Evolutionary conservation across 768 basidiomycete genomes (phyloP).

Genomic region (Rickenella mellea): DNA sequence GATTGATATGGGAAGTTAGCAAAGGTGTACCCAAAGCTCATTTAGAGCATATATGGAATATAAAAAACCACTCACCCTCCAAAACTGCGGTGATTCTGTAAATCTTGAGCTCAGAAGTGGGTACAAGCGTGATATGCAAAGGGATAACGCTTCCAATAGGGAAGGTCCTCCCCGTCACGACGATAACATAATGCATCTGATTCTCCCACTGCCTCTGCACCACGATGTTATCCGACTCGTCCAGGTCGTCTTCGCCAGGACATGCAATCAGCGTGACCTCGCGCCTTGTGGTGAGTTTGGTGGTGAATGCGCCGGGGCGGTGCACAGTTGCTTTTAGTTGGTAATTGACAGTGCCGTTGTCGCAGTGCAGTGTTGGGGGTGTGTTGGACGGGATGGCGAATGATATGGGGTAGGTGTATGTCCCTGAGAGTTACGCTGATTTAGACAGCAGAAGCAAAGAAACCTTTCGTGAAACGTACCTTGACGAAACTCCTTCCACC

Average conservation of each 20-base stretch:
- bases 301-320: conserved; percentile 72
- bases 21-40: neutral
- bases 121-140: conserved; percentile 71
- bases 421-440: conserved; percentile 37
- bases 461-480: conserved; percentile 35
- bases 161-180: conserved; percentile 65
- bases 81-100: conserved; percentile 63
- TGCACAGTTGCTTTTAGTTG: conserved; percentile 72
- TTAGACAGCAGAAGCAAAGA: too few relatives aligned
- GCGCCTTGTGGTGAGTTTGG: conserved; percentile 56
- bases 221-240: conserved; percentile 71
- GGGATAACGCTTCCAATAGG: conserved; percentile 78
- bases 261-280: conserved; percentile 69
- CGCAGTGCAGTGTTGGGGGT: conserved; percentile 68
- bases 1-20: conserved; percentile 1
- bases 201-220: conserved; percentile 89
- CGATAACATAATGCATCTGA: conserved; percentile 74
- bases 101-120: conserved; percentile 75
- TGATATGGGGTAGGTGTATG: conserved; percentile 90
- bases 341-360: conserved; percentile 74
- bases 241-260: conserved; percentile 78
- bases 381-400: conserved; percentile 75
- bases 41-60: neutral
- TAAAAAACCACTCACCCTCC: conserved; percentile 51
- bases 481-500: conserved; percentile 85